Evolutionary conservation across 1,284 basidiomycete species (phyloP).

Genomic region (Amylostereum areolatum): DNA sequence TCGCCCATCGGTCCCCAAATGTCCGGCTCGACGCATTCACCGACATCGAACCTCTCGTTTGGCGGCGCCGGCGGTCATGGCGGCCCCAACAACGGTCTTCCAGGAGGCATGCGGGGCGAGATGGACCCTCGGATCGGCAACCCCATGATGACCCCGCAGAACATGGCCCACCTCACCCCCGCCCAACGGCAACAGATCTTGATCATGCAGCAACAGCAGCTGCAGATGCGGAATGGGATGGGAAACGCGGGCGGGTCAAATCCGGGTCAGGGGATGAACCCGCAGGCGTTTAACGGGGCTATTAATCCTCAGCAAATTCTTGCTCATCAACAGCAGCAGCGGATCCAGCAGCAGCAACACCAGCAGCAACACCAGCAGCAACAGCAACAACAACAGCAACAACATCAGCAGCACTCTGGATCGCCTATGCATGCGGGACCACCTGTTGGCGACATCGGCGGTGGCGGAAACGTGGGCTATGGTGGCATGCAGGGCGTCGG

Average conservation of each 20-base stretch:
- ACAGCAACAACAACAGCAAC: conserved; percentile 16
- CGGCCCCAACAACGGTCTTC: not conserved
- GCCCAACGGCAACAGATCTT: conserved; percentile 2
- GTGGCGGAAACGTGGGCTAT: conserved; percentile 8
- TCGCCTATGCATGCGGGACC: not conserved
- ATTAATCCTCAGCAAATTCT: conserved; percentile 29
- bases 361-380: conserved; percentile 25
- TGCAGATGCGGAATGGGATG: conserved; percentile 2
- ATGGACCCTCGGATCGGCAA: not conserved
- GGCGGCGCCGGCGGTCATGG: not conserved
- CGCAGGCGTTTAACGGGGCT: not conserved
- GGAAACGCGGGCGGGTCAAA: not conserved
- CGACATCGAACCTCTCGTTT: not conserved
- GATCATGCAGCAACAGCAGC: conserved; percentile 10
- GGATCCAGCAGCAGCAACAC: conserved; percentile 4
- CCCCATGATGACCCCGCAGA: conserved; percentile 3
- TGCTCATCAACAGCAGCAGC: conserved; percentile 19
- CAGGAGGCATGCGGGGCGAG: not conserved
- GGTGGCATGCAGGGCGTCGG: conserved; percentile 1
- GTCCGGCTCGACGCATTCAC: not conserved
- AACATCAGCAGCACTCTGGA: conserved; percentile 9
- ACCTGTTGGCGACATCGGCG: conserved; percentile 6
- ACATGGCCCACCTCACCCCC: not conserved
- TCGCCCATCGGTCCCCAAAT: not conserved
- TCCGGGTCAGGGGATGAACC: conserved; percentile 12